Conservation (phyloP, 1,284 basidiomycete species). For the Pholiota adiposa region DNA sequence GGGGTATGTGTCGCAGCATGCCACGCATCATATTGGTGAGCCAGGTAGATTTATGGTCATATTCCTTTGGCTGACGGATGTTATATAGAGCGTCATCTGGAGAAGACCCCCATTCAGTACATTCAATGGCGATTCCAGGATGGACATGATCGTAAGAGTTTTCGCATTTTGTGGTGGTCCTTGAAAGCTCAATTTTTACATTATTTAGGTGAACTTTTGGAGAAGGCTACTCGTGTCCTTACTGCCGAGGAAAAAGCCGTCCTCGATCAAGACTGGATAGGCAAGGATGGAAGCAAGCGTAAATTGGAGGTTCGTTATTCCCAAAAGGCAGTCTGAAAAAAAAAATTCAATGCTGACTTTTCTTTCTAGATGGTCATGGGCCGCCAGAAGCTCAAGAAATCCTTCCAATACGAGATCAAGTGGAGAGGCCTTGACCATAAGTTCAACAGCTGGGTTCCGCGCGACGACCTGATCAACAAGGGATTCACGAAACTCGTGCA, state of each 20-base stretch:
- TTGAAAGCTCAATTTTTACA: slow-evolving; percentile 9
- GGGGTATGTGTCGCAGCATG: slow-evolving; percentile 98
- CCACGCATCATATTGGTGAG: slow-evolving; percentile 90
- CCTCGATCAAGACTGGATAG: slow-evolving; percentile 89
- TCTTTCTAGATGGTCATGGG: slow-evolving; percentile 81
- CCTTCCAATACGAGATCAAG: slow-evolving; percentile 96
- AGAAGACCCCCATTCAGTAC: slow-evolving; percentile 95
- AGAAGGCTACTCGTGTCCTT: slow-evolving; percentile 90
- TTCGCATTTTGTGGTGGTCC: slow-evolving; percentile 1
- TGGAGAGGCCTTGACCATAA: slow-evolving; percentile 94
- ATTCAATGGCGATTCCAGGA: slow-evolving; percentile 99
- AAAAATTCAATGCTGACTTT: neutral
- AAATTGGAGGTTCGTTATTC: slow-evolving; percentile 76
- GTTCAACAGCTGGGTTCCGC: slow-evolving; percentile 93
- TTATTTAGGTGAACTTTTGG: slow-evolving; percentile 77
- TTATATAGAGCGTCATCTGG: slow-evolving; percentile 80
- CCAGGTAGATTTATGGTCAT: neutral
- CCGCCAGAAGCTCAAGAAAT: slow-evolving; percentile 97
- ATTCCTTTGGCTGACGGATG: neutral
- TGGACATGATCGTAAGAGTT: slow-evolving; percentile 87
- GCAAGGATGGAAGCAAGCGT: slow-evolving; percentile 90
- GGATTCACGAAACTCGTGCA: slow-evolving; percentile 93
- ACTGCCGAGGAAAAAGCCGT: slow-evolving; percentile 87
- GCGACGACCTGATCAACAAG: slow-evolving; percentile 87
- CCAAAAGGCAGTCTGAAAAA: too few species aligned